Conservation (phyloP, 2,329 filamentous ascomycete genomes). For the Colletotrichum incanum region DNA sequence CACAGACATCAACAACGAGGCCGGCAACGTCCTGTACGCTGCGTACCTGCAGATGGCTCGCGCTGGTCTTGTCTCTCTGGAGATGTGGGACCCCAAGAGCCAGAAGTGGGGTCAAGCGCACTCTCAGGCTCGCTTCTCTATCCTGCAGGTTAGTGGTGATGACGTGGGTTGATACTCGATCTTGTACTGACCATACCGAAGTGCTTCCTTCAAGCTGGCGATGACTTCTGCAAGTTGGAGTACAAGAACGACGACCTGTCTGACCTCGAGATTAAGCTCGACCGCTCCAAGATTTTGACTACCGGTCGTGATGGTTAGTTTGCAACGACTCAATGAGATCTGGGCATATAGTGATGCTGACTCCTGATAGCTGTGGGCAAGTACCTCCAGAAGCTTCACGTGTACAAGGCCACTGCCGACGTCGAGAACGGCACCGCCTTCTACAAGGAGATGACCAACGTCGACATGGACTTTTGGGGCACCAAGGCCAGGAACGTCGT, state of each 20-base stretch:
- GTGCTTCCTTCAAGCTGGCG: slow-evolving; percentile 88
- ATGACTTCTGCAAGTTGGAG: slow-evolving; percentile 87
- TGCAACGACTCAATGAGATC: background rate
- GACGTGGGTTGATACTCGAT: background rate
- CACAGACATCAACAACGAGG: slow-evolving; percentile 79
- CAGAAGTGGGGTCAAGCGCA: slow-evolving; percentile 95
- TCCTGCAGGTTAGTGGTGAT: slow-evolving; percentile 70
- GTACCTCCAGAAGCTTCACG: slow-evolving; percentile 91
- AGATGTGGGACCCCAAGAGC: slow-evolving; percentile 94
- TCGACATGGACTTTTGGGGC: slow-evolving; percentile 87
- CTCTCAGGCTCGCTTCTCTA: slow-evolving; percentile 92
- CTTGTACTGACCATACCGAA: slow-evolving; percentile 46
- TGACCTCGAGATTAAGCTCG: slow-evolving; percentile 85
- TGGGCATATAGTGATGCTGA: slow-evolving; percentile 45
- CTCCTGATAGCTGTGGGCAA: slow-evolving; percentile 77
- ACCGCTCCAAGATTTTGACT: slow-evolving; percentile 88
- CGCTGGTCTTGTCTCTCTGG: slow-evolving; percentile 88
- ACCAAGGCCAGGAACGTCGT: slow-evolving; percentile 84
- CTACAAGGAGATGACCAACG: slow-evolving; percentile 87
- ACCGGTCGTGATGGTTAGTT: slow-evolving; percentile 78
- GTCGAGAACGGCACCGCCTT: slow-evolving; percentile 82
- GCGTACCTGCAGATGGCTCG: slow-evolving; percentile 95
- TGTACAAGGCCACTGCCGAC: slow-evolving; percentile 94
- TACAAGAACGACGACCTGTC: slow-evolving; percentile 82
- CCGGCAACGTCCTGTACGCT: slow-evolving; percentile 89